Evolutionary conservation across 1,139 yeast species (phyloP).

Genomic region (Pneumocystis sp.): DNA sequence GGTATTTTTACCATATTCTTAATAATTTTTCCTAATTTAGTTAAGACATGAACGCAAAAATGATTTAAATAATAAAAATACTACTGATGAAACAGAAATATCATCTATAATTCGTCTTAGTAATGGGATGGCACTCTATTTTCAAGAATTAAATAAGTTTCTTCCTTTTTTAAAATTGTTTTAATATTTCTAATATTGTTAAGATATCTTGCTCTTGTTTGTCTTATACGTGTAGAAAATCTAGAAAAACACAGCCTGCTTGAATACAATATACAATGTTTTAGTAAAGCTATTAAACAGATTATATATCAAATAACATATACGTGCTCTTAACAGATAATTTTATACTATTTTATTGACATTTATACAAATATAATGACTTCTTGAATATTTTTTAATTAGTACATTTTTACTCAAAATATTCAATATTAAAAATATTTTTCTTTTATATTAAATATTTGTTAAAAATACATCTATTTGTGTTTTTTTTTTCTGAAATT

Average conservation of each 20-base stretch:
- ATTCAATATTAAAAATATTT: background rate
- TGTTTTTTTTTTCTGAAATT: too few species aligned
- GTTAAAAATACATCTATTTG: too few species aligned
- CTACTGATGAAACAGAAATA: slow-evolving; percentile 14
- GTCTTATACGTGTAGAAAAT: slow-evolving; percentile 52
- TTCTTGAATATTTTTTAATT: too few species aligned
- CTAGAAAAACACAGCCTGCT: slow-evolving; percentile 46
- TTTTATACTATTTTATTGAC: background rate
- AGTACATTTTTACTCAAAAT: background rate
- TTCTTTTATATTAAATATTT: background rate
- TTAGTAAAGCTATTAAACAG: slow-evolving; percentile 62
- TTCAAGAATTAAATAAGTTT: slow-evolving; percentile 79
- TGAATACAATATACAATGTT: slow-evolving; percentile 76
- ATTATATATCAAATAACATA: background rate
- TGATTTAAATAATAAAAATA: background rate
- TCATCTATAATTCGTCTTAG: slow-evolving; percentile 31
- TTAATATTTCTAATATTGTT: background rate
- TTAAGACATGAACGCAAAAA: background rate
- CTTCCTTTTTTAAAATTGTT: background rate
- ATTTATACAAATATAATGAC: background rate
- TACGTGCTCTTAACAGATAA: background rate
- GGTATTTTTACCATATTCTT: slow-evolving; percentile 14
- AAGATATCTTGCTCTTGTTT: slow-evolving; percentile 55
- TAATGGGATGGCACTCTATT: slow-evolving; percentile 67
- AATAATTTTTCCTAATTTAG: background rate